Evolutionary conservation across 148 eudicot species (phyloP).

Genomic region (Chenopodium album): DNA sequence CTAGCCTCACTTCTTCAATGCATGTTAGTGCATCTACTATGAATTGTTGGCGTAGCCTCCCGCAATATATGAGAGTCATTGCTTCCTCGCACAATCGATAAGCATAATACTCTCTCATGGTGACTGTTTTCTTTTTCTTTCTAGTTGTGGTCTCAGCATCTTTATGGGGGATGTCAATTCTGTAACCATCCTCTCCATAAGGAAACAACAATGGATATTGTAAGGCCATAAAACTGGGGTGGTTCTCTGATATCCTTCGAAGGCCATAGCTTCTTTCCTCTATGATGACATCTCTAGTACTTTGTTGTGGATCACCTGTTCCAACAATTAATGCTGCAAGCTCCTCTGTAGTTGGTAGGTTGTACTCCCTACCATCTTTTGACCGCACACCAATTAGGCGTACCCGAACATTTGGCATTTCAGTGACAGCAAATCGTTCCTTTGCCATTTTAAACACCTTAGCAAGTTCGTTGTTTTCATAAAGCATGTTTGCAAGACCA

Average conservation of each 20-base stretch:
- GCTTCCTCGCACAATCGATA: not conserved
- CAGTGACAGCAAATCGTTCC: not conserved
- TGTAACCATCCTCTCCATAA: slow-evolving; percentile 25
- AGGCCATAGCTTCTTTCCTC: not conserved
- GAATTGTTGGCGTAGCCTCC: slow-evolving; percentile 15
- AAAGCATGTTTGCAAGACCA: not conserved
- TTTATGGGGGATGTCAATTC: not conserved
- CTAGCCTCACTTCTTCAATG: slow-evolving; percentile 11
- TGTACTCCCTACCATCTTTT: slow-evolving; percentile 16
- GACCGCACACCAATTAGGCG: slow-evolving; percentile 2
- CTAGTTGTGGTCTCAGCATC: not conserved
- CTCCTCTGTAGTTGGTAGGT: slow-evolving; percentile 13
- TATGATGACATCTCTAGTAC: slow-evolving; percentile 22
- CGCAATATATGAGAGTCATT: not conserved
- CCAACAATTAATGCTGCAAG: slow-evolving; percentile 27
- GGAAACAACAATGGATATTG: slow-evolving; percentile 33
- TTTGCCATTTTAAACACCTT: slow-evolving; percentile 24
- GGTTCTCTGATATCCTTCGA: slow-evolving; percentile 14
- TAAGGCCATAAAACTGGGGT: slow-evolving; percentile 21
- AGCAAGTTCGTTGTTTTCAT: slow-evolving; percentile 14
- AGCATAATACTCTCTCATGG: slow-evolving; percentile 23
- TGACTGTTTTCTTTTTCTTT: slow-evolving; percentile 2
- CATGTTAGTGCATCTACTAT: slow-evolving; percentile 21
- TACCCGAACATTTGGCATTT: not conserved
- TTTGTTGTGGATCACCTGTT: not conserved